phyloP scores from a whole-genome alignment of 2,329 filamentous ascomycete genomes.

The Exophiala aquamarina region DNA sequence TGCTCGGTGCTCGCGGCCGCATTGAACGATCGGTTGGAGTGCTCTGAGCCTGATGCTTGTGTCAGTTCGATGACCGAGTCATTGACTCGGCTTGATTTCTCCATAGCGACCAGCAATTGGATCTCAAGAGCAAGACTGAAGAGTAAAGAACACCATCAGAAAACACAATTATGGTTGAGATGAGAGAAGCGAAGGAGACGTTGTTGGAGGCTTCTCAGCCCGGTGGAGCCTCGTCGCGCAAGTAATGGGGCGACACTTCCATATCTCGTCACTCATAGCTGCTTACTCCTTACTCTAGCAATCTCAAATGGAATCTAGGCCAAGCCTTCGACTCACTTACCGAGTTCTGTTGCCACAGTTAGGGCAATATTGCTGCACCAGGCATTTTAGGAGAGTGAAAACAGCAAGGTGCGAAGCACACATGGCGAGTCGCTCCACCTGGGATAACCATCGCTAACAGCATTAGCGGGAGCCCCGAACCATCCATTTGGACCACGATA shows the following conservation, averaged over 20 bases:
- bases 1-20: background rate
- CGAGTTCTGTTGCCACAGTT: background rate
- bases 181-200: too few relatives aligned
- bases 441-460: background rate
- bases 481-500: background rate
- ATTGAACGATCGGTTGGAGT: background rate
- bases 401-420: background rate
- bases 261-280: background rate
- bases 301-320: background rate
- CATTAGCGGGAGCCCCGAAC: background rate
- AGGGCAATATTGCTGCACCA: background rate
- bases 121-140: background rate
- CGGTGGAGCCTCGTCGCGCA: background rate
- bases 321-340: background rate
- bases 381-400: background rate
- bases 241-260: background rate
- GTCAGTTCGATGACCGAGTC: conserved; percentile 1
- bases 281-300: background rate
- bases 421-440: background rate
- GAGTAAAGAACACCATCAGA: background rate
- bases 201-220: too few relatives aligned
- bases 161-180: background rate
- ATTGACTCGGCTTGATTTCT: background rate
- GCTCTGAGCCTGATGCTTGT: background rate
- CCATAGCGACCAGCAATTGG: too few relatives aligned